phyloP scores from a whole-genome alignment of 2,329 filamentous ascomycete genomes.

The Magnaporthiopsis rhizophila region DNA sequence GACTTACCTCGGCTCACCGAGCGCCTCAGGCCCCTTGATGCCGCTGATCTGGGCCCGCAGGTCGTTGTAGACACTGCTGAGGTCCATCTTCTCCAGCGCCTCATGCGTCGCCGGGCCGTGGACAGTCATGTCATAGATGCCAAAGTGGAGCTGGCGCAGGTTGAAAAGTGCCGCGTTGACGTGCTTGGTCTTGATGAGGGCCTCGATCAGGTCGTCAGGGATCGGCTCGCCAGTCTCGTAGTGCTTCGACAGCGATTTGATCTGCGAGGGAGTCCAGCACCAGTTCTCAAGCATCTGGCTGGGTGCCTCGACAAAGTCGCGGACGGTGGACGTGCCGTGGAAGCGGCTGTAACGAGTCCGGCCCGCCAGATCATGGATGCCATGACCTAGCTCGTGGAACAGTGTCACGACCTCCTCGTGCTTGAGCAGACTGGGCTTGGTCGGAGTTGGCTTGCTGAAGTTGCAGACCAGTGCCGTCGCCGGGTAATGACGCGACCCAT shows the following conservation, averaged over 20 bases:
- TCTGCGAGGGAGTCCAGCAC: conserved; percentile 61
- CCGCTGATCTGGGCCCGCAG: conserved; percentile 64
- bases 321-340: conserved; percentile 58
- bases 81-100: conserved; percentile 57
- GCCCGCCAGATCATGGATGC: conserved; percentile 61
- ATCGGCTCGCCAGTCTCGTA: conserved; percentile 64
- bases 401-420: conserved; percentile 77
- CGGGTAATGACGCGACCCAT: conserved; percentile 66
- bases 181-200: conserved; percentile 68
- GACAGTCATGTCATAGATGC: conserved; percentile 76
- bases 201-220: conserved; percentile 65
- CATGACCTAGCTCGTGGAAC: conserved; percentile 70
- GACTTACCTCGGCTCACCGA: conserved; percentile 47
- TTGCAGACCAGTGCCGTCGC: conserved; percentile 78
- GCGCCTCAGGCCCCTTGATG: conserved; percentile 64
- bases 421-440: conserved; percentile 71
- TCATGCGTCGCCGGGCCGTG: conserved; percentile 64
- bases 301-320: conserved; percentile 65
- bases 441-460: conserved; percentile 71
- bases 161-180: conserved; percentile 76
- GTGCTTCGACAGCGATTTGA: conserved; percentile 62
- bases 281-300: conserved; percentile 71
- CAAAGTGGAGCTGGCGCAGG: conserved; percentile 70
- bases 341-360: conserved; percentile 56
- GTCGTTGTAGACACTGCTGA: conserved; percentile 62